Percentiles rank a stretch among this genome's conserved stretches.
Evolutionary conservation across 192 early-diverging fungal genomes (phyloP).

Genomic region (Coemansia sp.): DNA sequence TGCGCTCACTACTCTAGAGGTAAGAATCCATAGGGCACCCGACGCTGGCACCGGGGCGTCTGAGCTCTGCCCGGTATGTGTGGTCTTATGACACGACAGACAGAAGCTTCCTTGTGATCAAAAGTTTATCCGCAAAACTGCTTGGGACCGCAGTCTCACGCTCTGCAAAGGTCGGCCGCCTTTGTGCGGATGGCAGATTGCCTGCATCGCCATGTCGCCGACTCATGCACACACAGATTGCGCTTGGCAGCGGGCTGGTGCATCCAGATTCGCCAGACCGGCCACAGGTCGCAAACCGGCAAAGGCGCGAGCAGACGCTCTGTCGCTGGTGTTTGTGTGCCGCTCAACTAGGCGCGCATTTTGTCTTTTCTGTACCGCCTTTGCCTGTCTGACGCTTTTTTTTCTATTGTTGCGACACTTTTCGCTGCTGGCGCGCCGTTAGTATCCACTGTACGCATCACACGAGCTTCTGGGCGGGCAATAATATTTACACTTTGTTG

Average conservation of each 20-base stretch:
- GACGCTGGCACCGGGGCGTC: not conserved
- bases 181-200: conserved; percentile 1
- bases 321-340: no score
- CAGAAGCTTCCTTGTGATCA: not conserved
- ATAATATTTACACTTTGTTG: conserved; percentile 7
- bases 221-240: not conserved
- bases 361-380: not conserved
- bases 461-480: not conserved
- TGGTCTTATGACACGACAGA: not conserved
- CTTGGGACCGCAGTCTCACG: not conserved
- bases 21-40: not conserved
- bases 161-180: not conserved
- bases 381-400: not conserved
- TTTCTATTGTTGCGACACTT: not conserved
- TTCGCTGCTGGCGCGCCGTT: not conserved
- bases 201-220: not conserved
- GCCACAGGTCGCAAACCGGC: not conserved
- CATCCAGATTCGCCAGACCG: not conserved
- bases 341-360: not conserved
- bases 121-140: not conserved
- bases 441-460: not conserved
- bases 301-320: not conserved
- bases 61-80: not conserved
- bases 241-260: not conserved
- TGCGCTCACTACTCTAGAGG: no score